Evolutionary conservation across 2,329 filamentous ascomycete genomes (phyloP), one percentile per base, ranked within the genome.

Genomic region (Sarocladium strictum): DNA sequence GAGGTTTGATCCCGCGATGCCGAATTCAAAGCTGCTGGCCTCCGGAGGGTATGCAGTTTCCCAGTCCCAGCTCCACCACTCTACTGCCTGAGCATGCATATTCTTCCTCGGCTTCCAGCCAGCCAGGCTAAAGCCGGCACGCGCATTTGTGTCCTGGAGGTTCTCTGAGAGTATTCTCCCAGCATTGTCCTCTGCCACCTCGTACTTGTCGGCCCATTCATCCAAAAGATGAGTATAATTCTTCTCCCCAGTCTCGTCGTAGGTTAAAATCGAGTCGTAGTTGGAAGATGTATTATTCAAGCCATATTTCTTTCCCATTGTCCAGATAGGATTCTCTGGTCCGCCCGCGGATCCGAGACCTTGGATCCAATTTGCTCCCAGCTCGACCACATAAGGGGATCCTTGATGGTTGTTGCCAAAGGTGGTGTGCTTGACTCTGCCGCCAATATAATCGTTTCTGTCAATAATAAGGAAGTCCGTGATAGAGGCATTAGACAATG

Each of bases 381-480:
- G 68, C 64, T 88, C 85, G 10, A 89, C 72, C 0, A 72, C 74
- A 56, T 82, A 84, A 0, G 80, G 76, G 1, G 75, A 70, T 0
- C 81, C 81, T 33, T 79, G 69, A 0, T 67, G 33, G 3, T 68
- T 64, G 15, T 72, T 67, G 3, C 84, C 83, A 60, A 87, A 86
- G 0, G 72, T 69, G 0, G 75, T 75, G 57, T 86, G 77, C n/a
- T 69, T 68, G 37, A 84, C 76, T 5, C 85, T 77, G 1, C 85
- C 85, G 1, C 85, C 85, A 56, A 88, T 78, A 12, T 78, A 74
- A 56, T 78, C 72, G 12, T 83, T 82, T 57, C 83, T 81, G 57
- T 88, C 85, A 2, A 88, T 65, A 47, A 88, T 83, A 7, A 87
- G 53, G 56, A 88, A 87, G 56, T 88, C 83, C 0, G 73, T 69